Base-by-base conservation (phyloP, 371 early-diverging fungal genomes). In the Mucor irregularis region DNA sequence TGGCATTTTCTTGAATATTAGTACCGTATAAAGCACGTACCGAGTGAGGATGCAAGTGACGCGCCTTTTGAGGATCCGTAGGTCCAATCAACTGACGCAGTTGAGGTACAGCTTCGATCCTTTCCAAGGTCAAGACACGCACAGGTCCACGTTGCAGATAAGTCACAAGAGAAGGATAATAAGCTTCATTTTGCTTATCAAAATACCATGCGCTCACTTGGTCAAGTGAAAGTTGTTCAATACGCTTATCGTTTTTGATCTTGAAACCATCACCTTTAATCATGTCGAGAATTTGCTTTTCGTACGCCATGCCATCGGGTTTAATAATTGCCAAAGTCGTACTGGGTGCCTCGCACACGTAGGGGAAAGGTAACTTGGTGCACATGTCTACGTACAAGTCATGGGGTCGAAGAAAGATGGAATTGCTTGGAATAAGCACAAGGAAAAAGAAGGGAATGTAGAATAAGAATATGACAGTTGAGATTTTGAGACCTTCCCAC, bases 1-100 rank as follows among this genome's bases (percentile, higher is more conserved):
- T 38, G 2, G 64, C 64, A 58, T 70, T 70, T 46, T 66, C 63
- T 30, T 70, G 63, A 22, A 70, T 48, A 37, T 53, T 24, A 9
- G 55, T 53, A 14, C 70, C 70, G 51, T 62, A 59, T 13, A 45
- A 24, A 6, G 66, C 66, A 17, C 71, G 49, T n/a, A 70, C 51
- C 5, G 71, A 61, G 14, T 53, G 35, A 6, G 63, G 63, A 14
- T 48, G 49, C 4, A 24, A 25, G 22, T 55, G 35, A 9, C 58
- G 62, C n/a, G 61, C 64, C 8, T 22, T n/a, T 16, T 35, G 17
- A 17, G 71, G 56, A 37, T 70, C 39, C 1, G 71, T 70, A 4
- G 71, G 71, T 2, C 71, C 71, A 28, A 70, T 57, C 11, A 66
- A 31, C 6, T 43, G 28, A 10, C 66, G 42, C 14, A 70, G 28